Evolutionary conservation across 2,329 filamentous ascomycete genomes (phyloP).

Genomic region (Orbilia javanica): DNA sequence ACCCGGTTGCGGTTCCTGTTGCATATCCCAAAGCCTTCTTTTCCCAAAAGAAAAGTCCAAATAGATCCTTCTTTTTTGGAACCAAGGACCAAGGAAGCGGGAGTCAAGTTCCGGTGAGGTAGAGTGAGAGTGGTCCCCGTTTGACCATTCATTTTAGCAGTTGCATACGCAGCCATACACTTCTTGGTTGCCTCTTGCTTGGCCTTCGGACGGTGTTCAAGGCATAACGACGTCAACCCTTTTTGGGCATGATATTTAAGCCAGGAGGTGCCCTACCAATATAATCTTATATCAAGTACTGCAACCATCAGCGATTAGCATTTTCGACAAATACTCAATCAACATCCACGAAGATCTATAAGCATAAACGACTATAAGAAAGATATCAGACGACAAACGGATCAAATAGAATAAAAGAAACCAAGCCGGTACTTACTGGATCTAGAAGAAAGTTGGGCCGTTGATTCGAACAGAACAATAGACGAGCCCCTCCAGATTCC

Average conservation of each 20-base stretch:
- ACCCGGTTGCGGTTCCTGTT: slow-evolving; percentile 47
- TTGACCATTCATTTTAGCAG: slow-evolving; percentile 25
- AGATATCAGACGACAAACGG: neutral
- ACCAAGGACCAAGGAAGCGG: slow-evolving; percentile 2
- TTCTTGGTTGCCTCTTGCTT: neutral
- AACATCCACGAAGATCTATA: neutral
- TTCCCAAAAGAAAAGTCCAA: neutral
- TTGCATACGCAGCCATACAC: slow-evolving; percentile 6
- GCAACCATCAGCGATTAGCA: neutral
- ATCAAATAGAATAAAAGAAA: neutral
- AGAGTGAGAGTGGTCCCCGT: slow-evolving; percentile 43
- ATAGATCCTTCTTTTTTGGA: slow-evolving; percentile 10
- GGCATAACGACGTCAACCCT: slow-evolving; percentile 45
- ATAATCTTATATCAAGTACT: slow-evolving; percentile 1
- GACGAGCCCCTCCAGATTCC: slow-evolving; percentile 15
- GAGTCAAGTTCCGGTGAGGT: slow-evolving; percentile 27
- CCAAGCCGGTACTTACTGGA: neutral
- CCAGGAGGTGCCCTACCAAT: slow-evolving; percentile 27
- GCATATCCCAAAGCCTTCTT: neutral
- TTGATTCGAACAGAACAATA: neutral
- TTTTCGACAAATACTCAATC: neutral
- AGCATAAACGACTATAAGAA: neutral
- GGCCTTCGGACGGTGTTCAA: neutral
- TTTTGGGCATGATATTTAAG: slow-evolving; percentile 30
- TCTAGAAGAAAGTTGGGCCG: neutral